A percentile compares a stretch with the other conserved stretches of the same genome.
Evolutionary conservation across 495 filamentous ascomycete genomes (phyloP).

Genomic region (Beverwykella pulmonaria): DNA sequence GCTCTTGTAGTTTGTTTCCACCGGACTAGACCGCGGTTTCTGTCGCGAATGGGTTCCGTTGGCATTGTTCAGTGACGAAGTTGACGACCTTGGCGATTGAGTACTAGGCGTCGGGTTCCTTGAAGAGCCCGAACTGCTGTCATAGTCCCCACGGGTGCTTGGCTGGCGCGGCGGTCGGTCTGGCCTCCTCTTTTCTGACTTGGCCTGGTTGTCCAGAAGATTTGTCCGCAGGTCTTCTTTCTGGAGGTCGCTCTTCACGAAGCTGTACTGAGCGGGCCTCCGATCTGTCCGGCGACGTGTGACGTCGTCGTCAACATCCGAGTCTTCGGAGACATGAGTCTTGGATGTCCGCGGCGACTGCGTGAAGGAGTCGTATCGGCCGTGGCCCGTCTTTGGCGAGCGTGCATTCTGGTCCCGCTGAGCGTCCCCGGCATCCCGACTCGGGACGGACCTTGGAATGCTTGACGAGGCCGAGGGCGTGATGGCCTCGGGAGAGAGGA

Average conservation of each 20-base stretch:
- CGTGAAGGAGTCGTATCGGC: constrained; percentile 26
- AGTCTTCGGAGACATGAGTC: constrained; percentile 32
- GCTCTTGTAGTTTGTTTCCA: constrained; percentile 18
- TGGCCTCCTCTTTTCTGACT: constrained; percentile 2
- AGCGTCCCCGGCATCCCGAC: constrained; percentile 12
- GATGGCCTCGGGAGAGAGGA: constrained; percentile 40
- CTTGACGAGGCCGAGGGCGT: constrained; percentile 20
- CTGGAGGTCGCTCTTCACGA: constrained; percentile 36
- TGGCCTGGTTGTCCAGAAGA: constrained; percentile 20
- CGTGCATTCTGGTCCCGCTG: constrained; percentile 32
- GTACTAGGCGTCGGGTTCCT: constrained; percentile 26
- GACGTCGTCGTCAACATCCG: constrained; percentile 28
- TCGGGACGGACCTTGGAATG: constrained; percentile 28
- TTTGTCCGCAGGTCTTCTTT: constrained; percentile 34
- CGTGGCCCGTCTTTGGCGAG: constrained; percentile 12
- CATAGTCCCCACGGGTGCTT: not conserved
- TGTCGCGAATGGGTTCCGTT: constrained; percentile 1
- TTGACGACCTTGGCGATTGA: constrained; percentile 32
- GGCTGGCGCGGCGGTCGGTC: not conserved
- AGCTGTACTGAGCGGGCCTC: constrained; percentile 37
- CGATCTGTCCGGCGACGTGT: constrained; percentile 23
- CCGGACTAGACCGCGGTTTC: constrained; percentile 1
- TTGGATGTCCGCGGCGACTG: constrained; percentile 23
- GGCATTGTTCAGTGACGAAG: constrained; percentile 20
- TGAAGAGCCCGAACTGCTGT: constrained; percentile 28